Evolutionary conservation across 2,329 filamentous ascomycete genomes (phyloP).

Genomic region (Fusarium concolor): DNA sequence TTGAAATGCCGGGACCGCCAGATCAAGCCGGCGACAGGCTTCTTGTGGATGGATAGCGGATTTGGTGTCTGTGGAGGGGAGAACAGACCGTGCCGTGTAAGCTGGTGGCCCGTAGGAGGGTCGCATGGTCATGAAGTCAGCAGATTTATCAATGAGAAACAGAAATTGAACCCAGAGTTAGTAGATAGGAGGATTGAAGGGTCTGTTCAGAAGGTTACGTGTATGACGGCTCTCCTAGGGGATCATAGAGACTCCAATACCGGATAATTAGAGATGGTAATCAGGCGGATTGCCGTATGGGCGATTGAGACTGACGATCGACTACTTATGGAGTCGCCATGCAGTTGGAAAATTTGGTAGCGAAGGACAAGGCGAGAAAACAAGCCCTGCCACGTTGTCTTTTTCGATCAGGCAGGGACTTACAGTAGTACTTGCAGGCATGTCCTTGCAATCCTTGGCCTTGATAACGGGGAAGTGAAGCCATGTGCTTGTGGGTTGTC

Average conservation of each 20-base stretch:
- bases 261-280: conserved; percentile 41
- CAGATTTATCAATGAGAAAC: conserved; percentile 36
- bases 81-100: conserved; percentile 25
- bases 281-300: conserved; percentile 21
- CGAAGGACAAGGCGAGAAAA: conserved; percentile 2
- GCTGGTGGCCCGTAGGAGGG: conserved; percentile 21
- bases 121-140: conserved; percentile 44
- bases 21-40: conserved; percentile 38
- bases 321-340: conserved; percentile 15
- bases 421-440: conserved; percentile 2
- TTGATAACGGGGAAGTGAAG: conserved; percentile 31
- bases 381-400: conserved; percentile 38
- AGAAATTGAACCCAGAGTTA: conserved; percentile 6
- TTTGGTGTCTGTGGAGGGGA: conserved; percentile 9
- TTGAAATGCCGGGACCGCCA: conserved; percentile 36
- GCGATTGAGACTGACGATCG: conserved; percentile 31
- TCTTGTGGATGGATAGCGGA: conserved; percentile 6
- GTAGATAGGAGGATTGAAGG: not conserved
- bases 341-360: conserved; percentile 16
- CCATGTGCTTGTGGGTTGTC: conserved; percentile 33
- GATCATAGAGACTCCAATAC: conserved; percentile 21
- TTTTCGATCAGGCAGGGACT: conserved; percentile 27
- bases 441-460: conserved; percentile 19
- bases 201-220: not conserved
- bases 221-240: conserved; percentile 3